A percentile compares a stretch with the other conserved stretches of the same genome.
phyloP scores from a whole-genome alignment of 2,329 filamentous ascomycete species.

The Pestalotiopsis sp. region DNA sequence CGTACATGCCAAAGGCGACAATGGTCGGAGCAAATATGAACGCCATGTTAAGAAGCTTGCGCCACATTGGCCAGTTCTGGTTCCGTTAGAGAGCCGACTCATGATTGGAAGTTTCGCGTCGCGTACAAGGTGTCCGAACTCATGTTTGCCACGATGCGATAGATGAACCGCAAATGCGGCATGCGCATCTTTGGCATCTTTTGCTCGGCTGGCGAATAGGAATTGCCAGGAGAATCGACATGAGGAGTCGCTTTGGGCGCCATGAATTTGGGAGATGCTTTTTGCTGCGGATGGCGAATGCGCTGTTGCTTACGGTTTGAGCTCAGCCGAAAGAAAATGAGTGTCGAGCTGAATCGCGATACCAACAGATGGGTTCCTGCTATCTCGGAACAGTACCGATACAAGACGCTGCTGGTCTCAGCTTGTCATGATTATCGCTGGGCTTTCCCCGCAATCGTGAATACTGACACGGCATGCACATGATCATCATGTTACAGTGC shows the following conservation, averaged over 20 bases:
- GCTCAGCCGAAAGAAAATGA: too few relatives aligned
- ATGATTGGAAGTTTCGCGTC: too few relatives aligned
- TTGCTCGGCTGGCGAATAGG: not conserved
- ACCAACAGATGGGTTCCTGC: not conserved
- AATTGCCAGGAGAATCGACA: conserved; percentile 14
- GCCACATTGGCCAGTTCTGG: conserved; percentile 31
- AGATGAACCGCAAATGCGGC: conserved; percentile 22
- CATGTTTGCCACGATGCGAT: conserved; percentile 23
- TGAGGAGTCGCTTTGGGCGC: not conserved
- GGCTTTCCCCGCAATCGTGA: not conserved
- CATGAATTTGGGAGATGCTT: not conserved
- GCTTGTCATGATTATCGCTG: not conserved
- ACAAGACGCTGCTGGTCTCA: not conserved
- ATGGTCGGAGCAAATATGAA: conserved; percentile 27
- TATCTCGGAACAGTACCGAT: not conserved
- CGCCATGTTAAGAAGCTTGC: conserved; percentile 30
- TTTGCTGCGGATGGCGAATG: too few relatives aligned
- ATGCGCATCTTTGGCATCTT: conserved; percentile 17
- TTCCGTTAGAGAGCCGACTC: not conserved
- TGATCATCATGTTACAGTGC: not conserved
- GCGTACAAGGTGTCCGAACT: conserved; percentile 21
- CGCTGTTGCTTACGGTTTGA: not conserved
- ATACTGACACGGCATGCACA: not conserved
- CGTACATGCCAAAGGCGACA: conserved; percentile 25
- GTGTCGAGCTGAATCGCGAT: too few relatives aligned